Conservation (phyloP, 495 filamentous ascomycete species). For the Haplographium delicatum region DNA sequence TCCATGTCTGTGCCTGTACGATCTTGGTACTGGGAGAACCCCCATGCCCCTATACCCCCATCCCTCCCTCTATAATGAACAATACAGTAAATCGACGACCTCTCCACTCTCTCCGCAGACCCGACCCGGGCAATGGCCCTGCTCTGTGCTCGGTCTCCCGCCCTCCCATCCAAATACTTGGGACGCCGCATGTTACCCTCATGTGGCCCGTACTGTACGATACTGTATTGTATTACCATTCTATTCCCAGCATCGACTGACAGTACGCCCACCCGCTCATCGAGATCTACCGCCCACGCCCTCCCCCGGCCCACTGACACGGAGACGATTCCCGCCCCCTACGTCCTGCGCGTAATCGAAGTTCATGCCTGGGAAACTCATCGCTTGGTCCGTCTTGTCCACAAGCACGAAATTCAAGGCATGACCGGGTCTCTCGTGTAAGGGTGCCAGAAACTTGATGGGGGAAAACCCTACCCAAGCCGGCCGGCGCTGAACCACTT, state of each 20-base stretch:
- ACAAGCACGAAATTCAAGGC: neutral
- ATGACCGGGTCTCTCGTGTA: no score
- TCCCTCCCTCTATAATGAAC: no score
- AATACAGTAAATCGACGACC: neutral
- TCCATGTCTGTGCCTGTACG: no score
- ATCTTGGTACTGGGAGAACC: no score
- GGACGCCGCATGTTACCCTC: no score
- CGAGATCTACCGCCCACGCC: neutral
- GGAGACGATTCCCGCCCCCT: conserved; percentile 7
- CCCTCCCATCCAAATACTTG: neutral
- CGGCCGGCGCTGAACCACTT: no score
- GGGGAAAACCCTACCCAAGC: neutral
- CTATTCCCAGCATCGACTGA: neutral
- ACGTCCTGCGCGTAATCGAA: neutral
- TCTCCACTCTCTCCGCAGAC: neutral
- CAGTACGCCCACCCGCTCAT: neutral
- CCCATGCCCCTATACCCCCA: no score
- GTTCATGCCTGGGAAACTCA: neutral
- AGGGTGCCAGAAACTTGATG: neutral
- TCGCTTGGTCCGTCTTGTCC: neutral
- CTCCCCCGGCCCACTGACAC: conserved; percentile 1
- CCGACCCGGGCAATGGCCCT: neutral
- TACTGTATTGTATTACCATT: neutral
- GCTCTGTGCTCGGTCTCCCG: neutral
- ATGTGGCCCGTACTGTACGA: neutral